Conservation (phyloP, 129 eudicot genomes). For the Flaveria brownii region DNA sequence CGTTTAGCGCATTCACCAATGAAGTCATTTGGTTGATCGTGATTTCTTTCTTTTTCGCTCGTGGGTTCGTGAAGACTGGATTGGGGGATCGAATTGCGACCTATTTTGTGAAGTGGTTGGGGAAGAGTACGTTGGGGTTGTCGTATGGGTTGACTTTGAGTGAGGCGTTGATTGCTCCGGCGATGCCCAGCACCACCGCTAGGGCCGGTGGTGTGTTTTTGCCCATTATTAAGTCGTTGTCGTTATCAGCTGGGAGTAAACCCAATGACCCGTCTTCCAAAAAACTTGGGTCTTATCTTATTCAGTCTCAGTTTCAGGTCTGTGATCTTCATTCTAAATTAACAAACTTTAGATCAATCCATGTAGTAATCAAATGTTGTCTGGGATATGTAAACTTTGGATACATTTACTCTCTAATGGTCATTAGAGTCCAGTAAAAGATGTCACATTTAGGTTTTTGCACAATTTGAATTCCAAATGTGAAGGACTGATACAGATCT, state of each 20-base stretch:
- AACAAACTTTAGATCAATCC: not conserved
- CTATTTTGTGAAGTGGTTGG: conserved; percentile 84
- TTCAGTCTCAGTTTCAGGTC: conserved; percentile 89
- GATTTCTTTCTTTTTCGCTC: conserved; percentile 78
- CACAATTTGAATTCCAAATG: not conserved
- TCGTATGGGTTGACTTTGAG: conserved; percentile 85
- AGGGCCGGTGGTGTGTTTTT: conserved; percentile 94
- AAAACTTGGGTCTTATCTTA: conserved; percentile 73
- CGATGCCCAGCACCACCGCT: conserved; percentile 96
- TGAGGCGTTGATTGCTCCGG: conserved; percentile 93
- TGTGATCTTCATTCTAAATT: not conserved
- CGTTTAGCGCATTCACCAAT: conserved; percentile 72
- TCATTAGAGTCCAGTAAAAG: not conserved
- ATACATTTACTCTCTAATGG: too few species aligned
- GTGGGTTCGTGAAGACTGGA: conserved; percentile 85
- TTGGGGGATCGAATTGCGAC: conserved; percentile 88
- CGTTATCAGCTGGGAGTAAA: conserved; percentile 71
- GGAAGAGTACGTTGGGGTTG: conserved; percentile 81
- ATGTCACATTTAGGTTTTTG: not conserved
- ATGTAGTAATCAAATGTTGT: too few species aligned
- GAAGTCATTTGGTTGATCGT: conserved; percentile 95
- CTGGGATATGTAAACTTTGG: too few species aligned
- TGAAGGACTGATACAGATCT: not conserved
- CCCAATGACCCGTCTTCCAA: conserved; percentile 59
- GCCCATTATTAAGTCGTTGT: conserved; percentile 83